Conservation (phyloP, 352 stramenopile species). For the Phytophthora litchii region DNA sequence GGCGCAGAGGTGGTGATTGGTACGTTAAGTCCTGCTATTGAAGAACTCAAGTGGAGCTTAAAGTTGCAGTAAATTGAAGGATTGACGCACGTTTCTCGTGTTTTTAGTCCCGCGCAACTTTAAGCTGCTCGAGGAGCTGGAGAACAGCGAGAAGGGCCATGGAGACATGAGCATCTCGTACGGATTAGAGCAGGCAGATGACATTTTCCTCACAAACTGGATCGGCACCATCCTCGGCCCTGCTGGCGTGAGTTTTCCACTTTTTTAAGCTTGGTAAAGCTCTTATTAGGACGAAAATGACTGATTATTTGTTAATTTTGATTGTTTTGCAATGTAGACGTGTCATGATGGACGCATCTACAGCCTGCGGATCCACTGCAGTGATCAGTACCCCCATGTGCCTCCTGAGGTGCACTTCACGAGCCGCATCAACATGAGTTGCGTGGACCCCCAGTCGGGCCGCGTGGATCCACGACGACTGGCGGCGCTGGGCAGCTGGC, state of each 20-base stretch:
- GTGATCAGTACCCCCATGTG: constrained; percentile 93
- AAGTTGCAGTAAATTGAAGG: not conserved
- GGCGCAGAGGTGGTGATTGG: constrained; percentile 83
- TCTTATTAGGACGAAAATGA: not conserved
- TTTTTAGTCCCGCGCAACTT: constrained; percentile 91
- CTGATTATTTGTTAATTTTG: not conserved
- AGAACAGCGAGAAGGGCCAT: constrained; percentile 92
- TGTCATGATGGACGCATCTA: constrained; percentile 97
- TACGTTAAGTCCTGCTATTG: constrained; percentile 25
- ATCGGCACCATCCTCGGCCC: constrained; percentile 98
- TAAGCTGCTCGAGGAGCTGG: constrained; percentile 94
- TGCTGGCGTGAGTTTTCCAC: constrained; percentile 82
- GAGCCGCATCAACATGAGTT: constrained; percentile 98
- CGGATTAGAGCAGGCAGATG: constrained; percentile 94
- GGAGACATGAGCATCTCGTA: constrained; percentile 95
- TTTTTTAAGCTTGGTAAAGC: not conserved
- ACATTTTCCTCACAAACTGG: constrained; percentile 99
- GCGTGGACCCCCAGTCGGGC: constrained; percentile 91
- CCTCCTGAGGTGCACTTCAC: constrained; percentile 96
- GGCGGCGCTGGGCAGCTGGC: constrained; percentile 73
- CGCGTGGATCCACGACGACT: constrained; percentile 83
- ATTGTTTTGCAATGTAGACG: constrained; percentile 66
- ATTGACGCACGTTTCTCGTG: not conserved
- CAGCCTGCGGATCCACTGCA: constrained; percentile 94
- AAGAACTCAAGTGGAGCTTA: not conserved